Conservation (phyloP, 305 asterid genomes). For the Plantago coronopus region DNA sequence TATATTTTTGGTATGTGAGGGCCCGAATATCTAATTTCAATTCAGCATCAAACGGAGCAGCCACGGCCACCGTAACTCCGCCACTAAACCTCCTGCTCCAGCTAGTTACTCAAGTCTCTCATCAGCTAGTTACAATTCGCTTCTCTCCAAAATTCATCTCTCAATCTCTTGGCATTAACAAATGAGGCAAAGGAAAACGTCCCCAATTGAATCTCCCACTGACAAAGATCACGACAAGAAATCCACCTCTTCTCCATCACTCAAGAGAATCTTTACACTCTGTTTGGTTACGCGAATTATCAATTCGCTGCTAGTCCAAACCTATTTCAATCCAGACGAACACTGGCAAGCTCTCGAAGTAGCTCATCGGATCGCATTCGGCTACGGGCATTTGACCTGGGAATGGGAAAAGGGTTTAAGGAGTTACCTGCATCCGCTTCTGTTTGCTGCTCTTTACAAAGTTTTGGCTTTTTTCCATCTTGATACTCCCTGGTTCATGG, state of each 20-base stretch:
- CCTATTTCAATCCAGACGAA: slow-evolving; percentile 97
- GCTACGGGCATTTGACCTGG: slow-evolving; percentile 98
- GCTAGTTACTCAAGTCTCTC: no score
- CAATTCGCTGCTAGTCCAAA: slow-evolving; percentile 75
- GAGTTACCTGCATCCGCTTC: slow-evolving; percentile 80
- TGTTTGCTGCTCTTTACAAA: slow-evolving; percentile 82
- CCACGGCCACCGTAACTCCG: no score
- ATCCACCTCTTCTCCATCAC: slow-evolving; percentile 14
- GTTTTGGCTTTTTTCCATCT: slow-evolving; percentile 56
- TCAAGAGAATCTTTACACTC: slow-evolving; percentile 33
- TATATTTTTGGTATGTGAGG: no score
- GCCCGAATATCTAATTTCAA: no score
- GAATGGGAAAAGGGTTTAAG: slow-evolving; percentile 89
- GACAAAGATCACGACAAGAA: slow-evolving; percentile 1
- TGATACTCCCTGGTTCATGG: slow-evolving; percentile 87
- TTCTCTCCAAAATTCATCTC: no score
- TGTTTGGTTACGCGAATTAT: slow-evolving; percentile 40
- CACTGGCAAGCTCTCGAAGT: slow-evolving; percentile 97
- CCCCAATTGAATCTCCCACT: not conserved
- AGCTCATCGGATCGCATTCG: slow-evolving; percentile 54
- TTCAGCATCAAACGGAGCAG: no score
- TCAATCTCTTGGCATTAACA: not conserved
- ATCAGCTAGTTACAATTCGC: no score
- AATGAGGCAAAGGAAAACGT: slow-evolving; percentile 21
- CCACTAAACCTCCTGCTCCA: no score